Base-by-base conservation (phyloP, 768 basidiomycete genomes). In the Epithele typhae region DNA sequence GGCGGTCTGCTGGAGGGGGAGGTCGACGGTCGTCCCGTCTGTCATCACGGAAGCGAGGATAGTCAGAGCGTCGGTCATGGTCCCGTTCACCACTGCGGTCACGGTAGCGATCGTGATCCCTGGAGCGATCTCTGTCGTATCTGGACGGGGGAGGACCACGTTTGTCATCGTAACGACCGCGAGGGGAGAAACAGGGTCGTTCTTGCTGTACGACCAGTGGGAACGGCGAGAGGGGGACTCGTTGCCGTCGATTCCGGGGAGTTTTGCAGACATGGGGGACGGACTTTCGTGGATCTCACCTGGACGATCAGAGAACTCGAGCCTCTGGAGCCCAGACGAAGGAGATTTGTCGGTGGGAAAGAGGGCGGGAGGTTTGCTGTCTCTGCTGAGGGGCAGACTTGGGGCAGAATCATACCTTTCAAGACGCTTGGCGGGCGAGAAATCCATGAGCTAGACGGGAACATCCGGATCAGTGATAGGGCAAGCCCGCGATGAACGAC, bases 21-120 rank as follows among this genome's bases (percentile, higher is more conserved):
- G 59, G 64, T 57, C 60, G 67, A 46, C 62, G 70, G 51, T 68
- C 73, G 37, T 58, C 65, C 47, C 66, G 68, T n/a, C 61, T 64
- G 51, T 69, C 73, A 50, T 66, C 70, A 17, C 65, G 68, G 57
- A 59, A 65, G 38, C 64, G 65, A 49, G 59, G 60, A 36, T 70
- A 69, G 33, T 66, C 59, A 21, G 70, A 66, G 40, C 67, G 68
- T 38, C 70, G 64, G 46, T 66, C 64, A 42, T 43, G 25, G 11
- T 67, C 70, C 50, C 65, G 61, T n/a, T 69, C 69, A 46, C 58
- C 55, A 35, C 69, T 67, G 46, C 58, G 54, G 34, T 70, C 64
- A 48, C 59, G 55, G 35, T 69, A 71, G 34, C 63, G 51, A 22
- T 62, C 54, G 36, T 62, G 60, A 25, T 66, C 64, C 17, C 60